These are phyloP conservation scores for Phytophthora ramorum DNA, from an alignment of 352 stramenopile genomes.

Conservation along the genomic window DNA sequence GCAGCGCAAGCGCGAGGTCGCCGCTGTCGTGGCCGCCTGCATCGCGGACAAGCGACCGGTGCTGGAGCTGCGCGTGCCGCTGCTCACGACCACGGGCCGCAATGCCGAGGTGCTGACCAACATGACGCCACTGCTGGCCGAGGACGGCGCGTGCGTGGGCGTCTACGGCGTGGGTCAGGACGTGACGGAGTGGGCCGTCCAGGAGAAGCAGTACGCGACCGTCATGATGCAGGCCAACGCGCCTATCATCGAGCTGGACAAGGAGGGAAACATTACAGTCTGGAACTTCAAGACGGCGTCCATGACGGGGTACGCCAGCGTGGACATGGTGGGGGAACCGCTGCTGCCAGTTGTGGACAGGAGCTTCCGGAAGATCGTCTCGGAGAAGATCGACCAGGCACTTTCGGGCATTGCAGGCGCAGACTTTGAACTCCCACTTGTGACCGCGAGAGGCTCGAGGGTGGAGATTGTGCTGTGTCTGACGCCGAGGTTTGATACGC, in stretches of 20 bases:
- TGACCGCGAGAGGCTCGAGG: constrained; percentile 52
- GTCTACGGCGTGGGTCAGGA: constrained; percentile 66
- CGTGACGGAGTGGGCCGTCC: constrained; percentile 55
- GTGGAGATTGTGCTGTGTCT: constrained; percentile 65
- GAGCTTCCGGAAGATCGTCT: constrained; percentile 52
- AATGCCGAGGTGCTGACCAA: constrained; percentile 62
- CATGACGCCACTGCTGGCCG: constrained; percentile 54
- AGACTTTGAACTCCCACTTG: constrained; percentile 58
- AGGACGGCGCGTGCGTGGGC: constrained; percentile 50
- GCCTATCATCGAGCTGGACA: constrained; percentile 82
- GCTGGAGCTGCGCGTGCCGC: constrained; percentile 54
- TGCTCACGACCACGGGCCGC: constrained; percentile 51
- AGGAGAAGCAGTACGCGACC: constrained; percentile 63
- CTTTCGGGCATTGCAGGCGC: constrained; percentile 50
- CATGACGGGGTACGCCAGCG: constrained; percentile 58
- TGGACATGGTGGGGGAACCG: constrained; percentile 55
- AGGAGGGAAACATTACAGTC: constrained; percentile 66
- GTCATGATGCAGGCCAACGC: constrained; percentile 82
- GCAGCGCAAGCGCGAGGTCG: constrained; percentile 42
- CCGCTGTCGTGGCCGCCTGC: constrained; percentile 32
- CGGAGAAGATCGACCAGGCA: constrained; percentile 58
- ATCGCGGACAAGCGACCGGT: constrained; percentile 48
- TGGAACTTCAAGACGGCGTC: constrained; percentile 67
- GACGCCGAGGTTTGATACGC: constrained; percentile 55
- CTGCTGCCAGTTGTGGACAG: constrained; percentile 55